Evolutionary conservation across 495 filamentous ascomycete genomes (phyloP).

Genomic region (Neurospora tetrasperma): DNA sequence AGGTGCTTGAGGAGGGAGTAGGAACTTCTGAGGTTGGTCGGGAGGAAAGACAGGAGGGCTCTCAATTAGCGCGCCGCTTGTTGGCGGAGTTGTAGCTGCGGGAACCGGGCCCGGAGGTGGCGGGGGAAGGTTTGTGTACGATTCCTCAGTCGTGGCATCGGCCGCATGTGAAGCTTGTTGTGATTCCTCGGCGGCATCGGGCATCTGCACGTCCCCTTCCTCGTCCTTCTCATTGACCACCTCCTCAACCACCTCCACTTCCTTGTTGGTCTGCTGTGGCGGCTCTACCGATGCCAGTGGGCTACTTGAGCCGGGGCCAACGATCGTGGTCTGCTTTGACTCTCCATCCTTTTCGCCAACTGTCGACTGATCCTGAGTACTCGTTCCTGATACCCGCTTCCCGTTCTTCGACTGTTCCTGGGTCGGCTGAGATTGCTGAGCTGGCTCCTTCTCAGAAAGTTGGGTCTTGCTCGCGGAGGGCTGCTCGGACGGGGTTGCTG

Average conservation of each 20-base stretch:
- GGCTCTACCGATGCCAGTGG: constrained; percentile 37
- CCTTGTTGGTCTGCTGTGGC: constrained; percentile 17
- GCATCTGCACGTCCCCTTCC: constrained; percentile 56
- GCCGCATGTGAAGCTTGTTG: constrained; percentile 11
- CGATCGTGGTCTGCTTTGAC: constrained; percentile 36
- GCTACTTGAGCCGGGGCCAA: constrained; percentile 24
- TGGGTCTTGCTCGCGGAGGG: constrained; percentile 41
- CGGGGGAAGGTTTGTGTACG: constrained; percentile 42
- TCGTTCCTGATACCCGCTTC: constrained; percentile 34
- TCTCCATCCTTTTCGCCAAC: constrained; percentile 34
- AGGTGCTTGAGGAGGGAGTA: constrained; percentile 69
- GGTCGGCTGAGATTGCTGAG: constrained; percentile 17
- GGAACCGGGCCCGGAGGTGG: constrained; percentile 46
- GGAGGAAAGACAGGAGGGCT: constrained; percentile 21
- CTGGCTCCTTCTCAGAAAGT: constrained; percentile 34
- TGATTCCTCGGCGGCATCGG: constrained; percentile 34
- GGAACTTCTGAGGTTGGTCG: constrained; percentile 50
- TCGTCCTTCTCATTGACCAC: constrained; percentile 26
- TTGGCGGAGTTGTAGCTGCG: constrained; percentile 19
- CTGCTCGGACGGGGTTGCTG: constrained; percentile 43
- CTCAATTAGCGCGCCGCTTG: constrained; percentile 14
- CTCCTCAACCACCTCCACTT: constrained; percentile 19
- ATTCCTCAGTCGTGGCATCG: constrained; percentile 19
- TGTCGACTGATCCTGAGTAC: constrained; percentile 33
- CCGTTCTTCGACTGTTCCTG: constrained; percentile 26